phyloP scores from a whole-genome alignment of 495 filamentous ascomycete genomes.

The Lasiosphaeris hirsuta region DNA sequence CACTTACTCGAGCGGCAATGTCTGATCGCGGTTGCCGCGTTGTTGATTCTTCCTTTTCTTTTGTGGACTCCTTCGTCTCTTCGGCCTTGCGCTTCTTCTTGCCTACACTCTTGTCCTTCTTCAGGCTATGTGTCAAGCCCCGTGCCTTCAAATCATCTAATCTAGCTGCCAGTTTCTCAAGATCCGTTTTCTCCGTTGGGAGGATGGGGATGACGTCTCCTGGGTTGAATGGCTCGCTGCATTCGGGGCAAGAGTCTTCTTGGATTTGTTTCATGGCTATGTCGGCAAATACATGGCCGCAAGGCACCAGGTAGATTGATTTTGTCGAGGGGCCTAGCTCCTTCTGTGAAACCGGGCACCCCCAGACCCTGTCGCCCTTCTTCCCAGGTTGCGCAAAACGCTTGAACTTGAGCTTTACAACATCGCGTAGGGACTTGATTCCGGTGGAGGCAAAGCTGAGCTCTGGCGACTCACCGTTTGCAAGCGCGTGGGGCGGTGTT shows the following conservation, averaged over 20 bases:
- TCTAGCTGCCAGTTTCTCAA: slow-evolving; percentile 63
- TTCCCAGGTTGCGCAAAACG: slow-evolving; percentile 41
- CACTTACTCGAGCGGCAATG: slow-evolving; percentile 38
- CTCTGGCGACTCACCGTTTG: slow-evolving; percentile 38
- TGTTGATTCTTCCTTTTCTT: slow-evolving; percentile 10
- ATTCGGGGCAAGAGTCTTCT: slow-evolving; percentile 55
- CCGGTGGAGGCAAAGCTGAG: slow-evolving; percentile 64
- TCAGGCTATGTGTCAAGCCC: slow-evolving; percentile 81
- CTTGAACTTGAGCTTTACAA: slow-evolving; percentile 84
- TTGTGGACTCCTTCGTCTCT: slow-evolving; percentile 29
- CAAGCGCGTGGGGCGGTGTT: slow-evolving; percentile 1
- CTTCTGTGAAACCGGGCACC: slow-evolving; percentile 87
- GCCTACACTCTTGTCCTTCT: slow-evolving; percentile 83
- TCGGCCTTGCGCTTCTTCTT: slow-evolving; percentile 50
- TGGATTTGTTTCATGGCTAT: slow-evolving; percentile 74
- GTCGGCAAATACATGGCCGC: slow-evolving; percentile 91
- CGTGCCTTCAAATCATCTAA: slow-evolving; percentile 61
- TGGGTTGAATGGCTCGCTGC: slow-evolving; percentile 67
- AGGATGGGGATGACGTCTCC: slow-evolving; percentile 84
- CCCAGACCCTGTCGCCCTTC: slow-evolving; percentile 55
- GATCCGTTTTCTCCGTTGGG: slow-evolving; percentile 65
- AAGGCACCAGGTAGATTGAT: slow-evolving; percentile 88
- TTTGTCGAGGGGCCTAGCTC: slow-evolving; percentile 74
- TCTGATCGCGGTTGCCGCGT: slow-evolving; percentile 12
- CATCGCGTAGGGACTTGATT: slow-evolving; percentile 78